Evolutionary conservation across 768 basidiomycete species (phyloP).

Genomic region (Russula compacta): DNA sequence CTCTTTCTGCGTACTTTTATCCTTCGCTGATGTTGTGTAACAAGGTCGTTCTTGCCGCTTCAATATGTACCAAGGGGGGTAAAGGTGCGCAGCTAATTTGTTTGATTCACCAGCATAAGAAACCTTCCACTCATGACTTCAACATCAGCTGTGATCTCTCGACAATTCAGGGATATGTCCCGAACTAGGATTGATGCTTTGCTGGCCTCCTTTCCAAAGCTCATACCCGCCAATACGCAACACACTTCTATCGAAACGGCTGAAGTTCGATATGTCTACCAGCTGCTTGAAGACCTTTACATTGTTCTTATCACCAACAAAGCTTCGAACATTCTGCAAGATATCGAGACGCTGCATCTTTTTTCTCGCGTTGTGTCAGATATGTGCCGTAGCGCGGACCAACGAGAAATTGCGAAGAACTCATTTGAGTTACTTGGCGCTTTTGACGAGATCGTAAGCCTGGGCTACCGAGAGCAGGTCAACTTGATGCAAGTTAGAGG

Average conservation of each 20-base stretch:
- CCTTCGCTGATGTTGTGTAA: background rate
- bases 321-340: constrained; percentile 96
- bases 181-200: constrained; percentile 90
- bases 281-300: constrained; percentile 93
- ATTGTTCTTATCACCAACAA: constrained; percentile 98
- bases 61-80: constrained; percentile 90
- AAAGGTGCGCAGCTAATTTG: constrained; percentile 52
- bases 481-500: constrained; percentile 72
- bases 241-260: constrained; percentile 95
- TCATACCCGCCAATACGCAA: constrained; percentile 90
- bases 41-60: constrained; percentile 88
- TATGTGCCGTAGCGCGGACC: constrained; percentile 76
- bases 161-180: constrained; percentile 92
- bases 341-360: constrained; percentile 93
- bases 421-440: constrained; percentile 90
- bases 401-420: constrained; percentile 83
- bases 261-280: constrained; percentile 95
- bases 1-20: background rate
- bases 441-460: constrained; percentile 91
- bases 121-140: background rate
- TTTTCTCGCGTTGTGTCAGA: constrained; percentile 92
- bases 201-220: constrained; percentile 93
- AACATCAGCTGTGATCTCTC: constrained; percentile 77
- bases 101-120: background rate
- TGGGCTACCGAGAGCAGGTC: constrained; percentile 78